phyloP scores from a whole-genome alignment of 2,329 filamentous ascomycete genomes.

The Beauveria brongniartii region DNA sequence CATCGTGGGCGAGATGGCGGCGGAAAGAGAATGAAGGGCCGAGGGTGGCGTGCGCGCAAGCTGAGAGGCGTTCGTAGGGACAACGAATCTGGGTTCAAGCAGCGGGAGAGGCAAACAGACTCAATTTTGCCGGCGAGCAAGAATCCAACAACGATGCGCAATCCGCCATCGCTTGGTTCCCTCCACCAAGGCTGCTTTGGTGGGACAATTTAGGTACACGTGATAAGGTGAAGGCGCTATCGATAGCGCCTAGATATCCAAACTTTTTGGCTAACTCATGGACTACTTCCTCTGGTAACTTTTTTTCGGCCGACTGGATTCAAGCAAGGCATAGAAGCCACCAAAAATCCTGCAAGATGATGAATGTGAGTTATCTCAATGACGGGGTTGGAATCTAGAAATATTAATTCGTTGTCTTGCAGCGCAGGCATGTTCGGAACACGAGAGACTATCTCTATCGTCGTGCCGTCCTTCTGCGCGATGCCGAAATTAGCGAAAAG shows the following conservation, averaged over 20 bases:
- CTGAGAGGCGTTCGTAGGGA: background rate
- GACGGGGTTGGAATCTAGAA: too few species aligned
- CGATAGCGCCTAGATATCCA: constrained; percentile 21
- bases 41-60: background rate
- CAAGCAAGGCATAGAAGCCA: background rate
- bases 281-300: constrained; percentile 19
- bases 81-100: background rate
- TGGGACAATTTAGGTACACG: constrained; percentile 34
- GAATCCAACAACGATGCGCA: constrained; percentile 1
- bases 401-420: constrained; percentile 15
- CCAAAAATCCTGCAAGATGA: constrained; percentile 14
- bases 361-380: constrained; percentile 25
- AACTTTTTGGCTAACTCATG: constrained; percentile 12
- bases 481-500: constrained; percentile 90
- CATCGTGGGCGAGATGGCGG: constrained; percentile 11
- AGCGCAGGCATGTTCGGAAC: constrained; percentile 36
- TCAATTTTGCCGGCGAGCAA: background rate
- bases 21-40: background rate
- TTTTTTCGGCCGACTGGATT: background rate
- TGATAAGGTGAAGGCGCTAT: constrained; percentile 27
- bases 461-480: constrained; percentile 74
- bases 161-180: constrained; percentile 12
- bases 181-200: constrained; percentile 23
- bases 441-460: constrained; percentile 66
- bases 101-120: background rate